Evolutionary conservation across 495 filamentous ascomycete species (phyloP).

Genomic region (Penicillium turbatum): DNA sequence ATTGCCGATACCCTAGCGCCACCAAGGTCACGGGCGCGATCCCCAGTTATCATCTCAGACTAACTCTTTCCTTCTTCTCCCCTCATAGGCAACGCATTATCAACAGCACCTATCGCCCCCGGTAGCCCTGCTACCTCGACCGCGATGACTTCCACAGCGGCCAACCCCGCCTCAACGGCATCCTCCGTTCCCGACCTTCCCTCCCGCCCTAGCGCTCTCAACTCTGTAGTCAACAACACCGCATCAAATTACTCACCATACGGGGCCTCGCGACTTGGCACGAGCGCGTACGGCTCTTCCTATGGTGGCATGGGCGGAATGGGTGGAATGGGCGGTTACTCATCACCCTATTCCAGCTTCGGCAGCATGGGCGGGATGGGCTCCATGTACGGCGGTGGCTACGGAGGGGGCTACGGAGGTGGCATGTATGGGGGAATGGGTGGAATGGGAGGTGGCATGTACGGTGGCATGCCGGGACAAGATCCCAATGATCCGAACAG

Average conservation of each 20-base stretch:
- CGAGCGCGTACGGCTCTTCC: slow-evolving; percentile 43
- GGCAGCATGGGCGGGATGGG: slow-evolving; percentile 55
- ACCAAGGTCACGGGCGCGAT: not conserved
- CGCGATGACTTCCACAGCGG: slow-evolving; percentile 37
- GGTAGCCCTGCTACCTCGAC: slow-evolving; percentile 37
- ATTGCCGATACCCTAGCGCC: slow-evolving; percentile 8
- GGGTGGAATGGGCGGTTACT: slow-evolving; percentile 44
- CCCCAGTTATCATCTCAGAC: slow-evolving; percentile 6
- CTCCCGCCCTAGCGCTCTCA: slow-evolving; percentile 69
- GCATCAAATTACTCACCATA: slow-evolving; percentile 81
- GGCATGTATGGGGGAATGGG: slow-evolving; percentile 51
- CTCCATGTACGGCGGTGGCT: slow-evolving; percentile 55
- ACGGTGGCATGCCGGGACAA: slow-evolving; percentile 47
- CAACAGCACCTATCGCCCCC: slow-evolving; percentile 32
- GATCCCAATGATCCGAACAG: slow-evolving; percentile 92
- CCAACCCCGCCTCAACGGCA: slow-evolving; percentile 39
- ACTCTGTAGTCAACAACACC: slow-evolving; percentile 74
- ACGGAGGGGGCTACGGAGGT: slow-evolving; percentile 53
- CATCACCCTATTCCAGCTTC: slow-evolving; percentile 64
- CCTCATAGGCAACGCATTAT: slow-evolving; percentile 35
- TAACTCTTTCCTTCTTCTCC: slow-evolving; percentile 5
- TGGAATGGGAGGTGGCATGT: slow-evolving; percentile 44
- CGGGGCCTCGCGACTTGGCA: slow-evolving; percentile 54
- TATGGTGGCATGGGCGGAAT: slow-evolving; percentile 40
- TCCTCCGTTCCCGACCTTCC: slow-evolving; percentile 69